Conservation (phyloP, 129 eudicot species). For the Saussurea involucrata region DNA sequence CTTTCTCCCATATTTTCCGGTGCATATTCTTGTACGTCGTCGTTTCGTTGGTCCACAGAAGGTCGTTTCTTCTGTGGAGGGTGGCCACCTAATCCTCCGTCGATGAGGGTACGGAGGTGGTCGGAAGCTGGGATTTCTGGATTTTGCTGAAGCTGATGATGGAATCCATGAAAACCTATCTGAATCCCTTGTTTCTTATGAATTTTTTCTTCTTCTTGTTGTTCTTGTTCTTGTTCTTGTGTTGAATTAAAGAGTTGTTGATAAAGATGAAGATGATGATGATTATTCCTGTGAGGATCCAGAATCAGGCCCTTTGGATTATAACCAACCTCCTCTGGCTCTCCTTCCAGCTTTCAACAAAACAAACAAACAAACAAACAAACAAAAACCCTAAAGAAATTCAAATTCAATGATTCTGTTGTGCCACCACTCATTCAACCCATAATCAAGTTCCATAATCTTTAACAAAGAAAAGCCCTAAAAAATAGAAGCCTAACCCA, state of each 20-base stretch:
- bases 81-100: constrained; percentile 29
- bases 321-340: constrained; percentile 18
- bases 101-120: constrained; percentile 26
- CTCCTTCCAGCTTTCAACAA: constrained; percentile 60
- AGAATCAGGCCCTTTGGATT: constrained; percentile 65
- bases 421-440: neutral
- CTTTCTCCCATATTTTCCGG: constrained; percentile 62
- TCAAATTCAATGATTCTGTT: constrained; percentile 14
- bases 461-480: constrained; percentile 10
- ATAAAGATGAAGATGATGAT: constrained; percentile 34
- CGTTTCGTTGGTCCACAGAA: constrained; percentile 19
- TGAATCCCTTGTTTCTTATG: neutral
- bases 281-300: constrained; percentile 74
- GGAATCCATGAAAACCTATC: constrained; percentile 34
- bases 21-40: constrained; percentile 52
- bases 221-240: neutral
- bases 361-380: neutral
- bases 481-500: constrained; percentile 23
- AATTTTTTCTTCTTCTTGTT: constrained; percentile 6
- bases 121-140: constrained; percentile 32
- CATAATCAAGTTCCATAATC: constrained; percentile 21
- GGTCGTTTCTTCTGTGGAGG: constrained; percentile 40
- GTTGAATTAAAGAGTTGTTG: constrained; percentile 15
- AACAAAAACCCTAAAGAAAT: neutral
- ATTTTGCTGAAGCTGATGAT: constrained; percentile 32